Base-by-base conservation (phyloP, 441 rosid genomes). In the Pelargonium citronellum region DNA sequence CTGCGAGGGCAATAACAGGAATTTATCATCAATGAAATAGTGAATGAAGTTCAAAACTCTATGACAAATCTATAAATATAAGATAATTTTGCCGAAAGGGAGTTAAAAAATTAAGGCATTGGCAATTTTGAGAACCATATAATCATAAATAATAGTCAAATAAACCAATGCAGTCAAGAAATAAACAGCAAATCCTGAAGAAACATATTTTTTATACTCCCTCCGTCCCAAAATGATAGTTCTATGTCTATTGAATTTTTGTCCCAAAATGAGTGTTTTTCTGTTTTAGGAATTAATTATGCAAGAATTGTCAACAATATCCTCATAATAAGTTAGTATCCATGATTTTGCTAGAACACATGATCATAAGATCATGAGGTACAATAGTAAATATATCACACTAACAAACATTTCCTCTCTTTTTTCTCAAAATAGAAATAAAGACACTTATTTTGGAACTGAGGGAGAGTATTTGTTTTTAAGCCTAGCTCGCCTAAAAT, bases 1-100 rank as follows among this genome's bases (percentile, higher is more conserved):
- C 99, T 95, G 93, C 82, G 75, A 71, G 67, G 66, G 73, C 7
- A 51, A 69, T 39, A 76, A 60, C 47, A 44, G 7, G 39, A 65
- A 30, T 53, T 44, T 22, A 57, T 22, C 30, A 34, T 13, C 39
- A 44, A 15, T 30, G 64, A 68, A 58, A 22, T 55, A 37, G 43
- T 41, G 27, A 37, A 68, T 27, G 10, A 49, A 30, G 34, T 24
- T 24, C 30, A 24, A 24, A 34, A 34, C 7, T 5, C 5, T 6
- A 58, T 19, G 64, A 61, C 3, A 10, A 61, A 20, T 8, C 34
- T 27, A 61, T 11, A 61, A 58, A 7, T 44, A 12, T 44, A 44
- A 44, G n/a, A 44, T 44, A 44, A 44, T 44, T n/a, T n/a, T 44
- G 49, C n/a, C 49, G n/a, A 44, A 9, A 44, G 10, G 49, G 49